Base-by-base conservation (phyloP, 345 rosid genomes). In the Litchi chinensis region DNA sequence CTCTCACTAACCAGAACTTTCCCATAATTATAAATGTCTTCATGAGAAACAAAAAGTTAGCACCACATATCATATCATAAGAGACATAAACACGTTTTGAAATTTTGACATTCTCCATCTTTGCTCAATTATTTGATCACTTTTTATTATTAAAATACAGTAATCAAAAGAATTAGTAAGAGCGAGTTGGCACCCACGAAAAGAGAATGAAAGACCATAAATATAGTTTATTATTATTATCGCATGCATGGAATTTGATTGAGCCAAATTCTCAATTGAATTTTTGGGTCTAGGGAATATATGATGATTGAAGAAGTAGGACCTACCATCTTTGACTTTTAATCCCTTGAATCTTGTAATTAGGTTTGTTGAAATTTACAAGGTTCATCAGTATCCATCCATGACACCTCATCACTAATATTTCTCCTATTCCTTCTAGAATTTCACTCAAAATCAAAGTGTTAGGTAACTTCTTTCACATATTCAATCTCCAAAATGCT, bases 261-360 rank as follows among this genome's bases (percentile, higher is more conserved):
- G 64, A 19, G 26, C 37, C 37, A 48, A 28, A n/a, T 76, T 71
- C 79, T 60, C 21, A 68, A 68, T 67, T 8, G 77, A 70, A 70
- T 32, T 32, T 32, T 32, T 32, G 37, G 37, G 37, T 32, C 37
- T 2, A 32, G 37, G 37, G 37, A 32, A 79, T 26, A n/a, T 43
- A 21, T 48, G 77, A 74, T 72, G 65, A 75, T 82, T 77, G 85
- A 70, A 57, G 77, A 77, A 79, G 82, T 73, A 78, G 83, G 87
- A 37, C 86, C 87, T 86, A 83, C 75, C 60, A 63, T 80, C 62
- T 74, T 87, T 88, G 93, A 88, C 93, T 83, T 87, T 81, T 79
- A 79, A 18, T n/a, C 68, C 75, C 72, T 54, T 64, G 59, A 77
- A 76, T 59, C 77, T 79, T 81, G 85, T 79, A 68, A 81, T 85